These are phyloP conservation scores for Pyrenophora tritici-repentis DNA, from an alignment of 2,329 filamentous ascomycete species.

Conservation along the genomic window DNA sequence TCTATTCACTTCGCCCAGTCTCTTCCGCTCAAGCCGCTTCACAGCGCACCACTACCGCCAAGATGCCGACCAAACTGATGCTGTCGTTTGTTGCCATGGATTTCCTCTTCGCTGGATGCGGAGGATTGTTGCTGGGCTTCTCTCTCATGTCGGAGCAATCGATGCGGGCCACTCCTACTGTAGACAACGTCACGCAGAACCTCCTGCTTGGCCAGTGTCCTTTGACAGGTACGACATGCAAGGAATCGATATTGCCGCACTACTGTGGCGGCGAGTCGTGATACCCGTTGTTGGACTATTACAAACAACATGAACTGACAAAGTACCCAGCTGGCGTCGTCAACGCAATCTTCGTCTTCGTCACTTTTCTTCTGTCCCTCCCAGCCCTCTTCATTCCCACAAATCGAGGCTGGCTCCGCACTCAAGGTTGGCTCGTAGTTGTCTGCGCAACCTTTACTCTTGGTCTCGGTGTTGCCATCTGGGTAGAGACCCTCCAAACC, in stretches of 20 bases:
- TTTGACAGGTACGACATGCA: conserved; percentile 54
- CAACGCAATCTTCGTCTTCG: conserved; percentile 73
- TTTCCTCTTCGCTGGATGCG: conserved; percentile 58
- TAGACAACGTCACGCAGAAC: conserved; percentile 57
- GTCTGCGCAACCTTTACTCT: conserved; percentile 68
- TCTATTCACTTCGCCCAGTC: conserved; percentile 3
- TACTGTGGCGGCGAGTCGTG: conserved; percentile 27
- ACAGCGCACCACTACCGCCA: conserved; percentile 30
- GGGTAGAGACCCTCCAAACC: conserved; percentile 72
- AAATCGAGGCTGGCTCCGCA: conserved; percentile 70
- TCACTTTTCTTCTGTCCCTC: conserved; percentile 70
- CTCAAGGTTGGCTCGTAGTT: conserved; percentile 68
- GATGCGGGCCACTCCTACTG: conserved; percentile 49
- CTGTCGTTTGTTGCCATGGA: conserved; percentile 58
- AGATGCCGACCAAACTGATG: conserved; percentile 59
- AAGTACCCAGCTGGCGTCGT: conserved; percentile 64
- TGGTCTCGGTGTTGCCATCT: conserved; percentile 66
- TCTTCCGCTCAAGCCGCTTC: conserved; percentile 9
- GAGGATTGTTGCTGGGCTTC: conserved; percentile 58
- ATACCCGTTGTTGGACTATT: conserved; percentile 13
- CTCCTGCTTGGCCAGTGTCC: conserved; percentile 59
- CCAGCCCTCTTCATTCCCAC: conserved; percentile 72
- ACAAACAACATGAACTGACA: conserved; percentile 26
- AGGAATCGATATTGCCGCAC: conserved; percentile 26
- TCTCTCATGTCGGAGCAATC: conserved; percentile 56